phyloP scores from a whole-genome alignment of 169 alveolate genomes.

The Cryptosporidium felis region DNA sequence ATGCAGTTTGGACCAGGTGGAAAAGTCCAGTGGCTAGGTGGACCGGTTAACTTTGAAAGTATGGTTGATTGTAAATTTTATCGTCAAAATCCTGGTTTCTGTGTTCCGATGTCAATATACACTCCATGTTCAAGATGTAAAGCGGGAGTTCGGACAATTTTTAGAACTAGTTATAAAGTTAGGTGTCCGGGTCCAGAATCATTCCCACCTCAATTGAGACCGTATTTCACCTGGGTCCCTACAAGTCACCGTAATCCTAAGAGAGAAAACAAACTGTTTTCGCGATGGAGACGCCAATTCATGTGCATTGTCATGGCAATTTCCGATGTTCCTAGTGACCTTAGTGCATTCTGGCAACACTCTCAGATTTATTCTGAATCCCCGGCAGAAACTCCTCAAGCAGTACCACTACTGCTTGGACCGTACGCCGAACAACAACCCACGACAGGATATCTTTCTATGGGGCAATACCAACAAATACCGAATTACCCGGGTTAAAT shows the following conservation, averaged over 20 bases:
- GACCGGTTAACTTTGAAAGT: constrained; percentile 37
- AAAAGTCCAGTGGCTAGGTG: constrained; percentile 35
- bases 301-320: constrained; percentile 70
- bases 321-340: constrained; percentile 15
- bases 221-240: constrained; percentile 59
- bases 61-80: constrained; percentile 67
- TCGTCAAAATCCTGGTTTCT: constrained; percentile 69
- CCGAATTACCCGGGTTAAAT: no score
- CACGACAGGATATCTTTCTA: background rate
- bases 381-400: background rate
- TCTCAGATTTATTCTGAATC: constrained; percentile 20
- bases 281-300: constrained; percentile 70
- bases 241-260: constrained; percentile 55
- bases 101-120: constrained; percentile 68
- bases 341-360: constrained; percentile 35
- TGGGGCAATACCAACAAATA: no score
- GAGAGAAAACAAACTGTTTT: constrained; percentile 13
- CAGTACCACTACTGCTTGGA: constrained; percentile 33
- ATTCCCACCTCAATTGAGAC: constrained; percentile 57
- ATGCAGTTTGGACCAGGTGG: background rate
- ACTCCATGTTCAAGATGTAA: constrained; percentile 69
- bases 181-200: constrained; percentile 62
- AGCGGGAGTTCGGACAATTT: constrained; percentile 52
- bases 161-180: constrained; percentile 58
- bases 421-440: constrained; percentile 22